phyloP scores from a whole-genome alignment of 192 early-diverging fungal genomes.

The Diversispora eburnea region DNA sequence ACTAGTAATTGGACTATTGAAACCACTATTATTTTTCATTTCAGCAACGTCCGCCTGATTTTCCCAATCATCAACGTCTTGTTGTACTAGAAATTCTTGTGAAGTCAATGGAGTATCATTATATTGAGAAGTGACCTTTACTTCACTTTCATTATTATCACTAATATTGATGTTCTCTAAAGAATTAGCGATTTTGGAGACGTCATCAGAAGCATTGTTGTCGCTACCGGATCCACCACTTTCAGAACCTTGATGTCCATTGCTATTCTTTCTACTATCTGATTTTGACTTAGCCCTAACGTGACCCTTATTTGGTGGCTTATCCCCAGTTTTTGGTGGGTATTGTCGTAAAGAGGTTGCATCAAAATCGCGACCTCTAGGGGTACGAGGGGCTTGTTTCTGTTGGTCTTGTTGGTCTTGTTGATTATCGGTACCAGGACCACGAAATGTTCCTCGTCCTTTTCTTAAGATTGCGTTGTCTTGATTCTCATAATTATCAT shows the following conservation, averaged over 20 bases:
- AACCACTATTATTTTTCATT: neutral
- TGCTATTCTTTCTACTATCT: slow-evolving; percentile 13
- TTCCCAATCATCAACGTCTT: slow-evolving; percentile 24
- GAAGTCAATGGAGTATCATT: neutral
- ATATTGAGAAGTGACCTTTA: neutral
- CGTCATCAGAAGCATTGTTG: slow-evolving; percentile 11
- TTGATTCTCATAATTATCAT: slow-evolving; percentile 19
- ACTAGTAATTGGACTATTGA: neutral
- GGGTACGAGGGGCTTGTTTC: slow-evolving; percentile 27
- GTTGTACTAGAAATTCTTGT: slow-evolving; percentile 3
- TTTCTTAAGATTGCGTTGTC: slow-evolving; percentile 20
- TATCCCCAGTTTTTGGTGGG: slow-evolving; percentile 19
- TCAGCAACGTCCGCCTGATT: slow-evolving; percentile 2
- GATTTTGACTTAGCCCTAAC: slow-evolving; percentile 21
- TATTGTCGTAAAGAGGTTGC: slow-evolving; percentile 39
- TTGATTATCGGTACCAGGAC: slow-evolving; percentile 5
- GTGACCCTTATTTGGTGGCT: slow-evolving; percentile 12
- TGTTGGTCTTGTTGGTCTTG: slow-evolving; percentile 5
- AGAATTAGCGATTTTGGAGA: neutral
- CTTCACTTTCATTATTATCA: slow-evolving; percentile 14
- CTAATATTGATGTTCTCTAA: slow-evolving; percentile 12
- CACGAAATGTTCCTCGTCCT: slow-evolving; percentile 24
- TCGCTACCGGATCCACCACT: slow-evolving; percentile 25
- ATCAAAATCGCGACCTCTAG: slow-evolving; percentile 42
- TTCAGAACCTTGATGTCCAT: slow-evolving; percentile 19